Base-by-base conservation (phyloP, 2,329 filamentous ascomycete species). In the Arthroderma uncinatum region DNA sequence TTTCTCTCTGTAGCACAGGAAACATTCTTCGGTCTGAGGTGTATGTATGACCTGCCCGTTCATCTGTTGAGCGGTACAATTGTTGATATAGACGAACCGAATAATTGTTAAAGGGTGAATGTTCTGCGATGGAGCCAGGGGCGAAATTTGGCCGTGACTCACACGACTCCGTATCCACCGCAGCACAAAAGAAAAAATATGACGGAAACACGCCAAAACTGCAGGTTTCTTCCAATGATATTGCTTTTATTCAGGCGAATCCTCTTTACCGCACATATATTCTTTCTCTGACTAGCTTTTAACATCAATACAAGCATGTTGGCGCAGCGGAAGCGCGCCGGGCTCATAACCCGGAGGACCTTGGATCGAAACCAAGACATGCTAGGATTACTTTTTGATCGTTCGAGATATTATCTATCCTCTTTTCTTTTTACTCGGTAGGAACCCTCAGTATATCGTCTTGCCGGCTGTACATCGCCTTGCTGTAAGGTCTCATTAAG, bases 301-400 rank as follows among this genome's bases (percentile, higher is more conserved):
- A 2, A 1, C 44, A 48, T 30, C 14, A 48, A 48, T 48, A 54
- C 19, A 59, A 66, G 65, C 65, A 64, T 64, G 59, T 60, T 66
- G 61, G 65, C 63, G 67, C 67, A 69, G 67, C 61, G 67, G 67
- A 67, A 69, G 67, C 67, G 67, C 67, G 67, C 66, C 67, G 67
- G 67, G 67, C 67, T 70, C 67, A 70, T 69, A 69, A 69, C 67
- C 67, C 67, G 67, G 66, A 70, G 67, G 67, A 64, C 67, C 59
- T 61, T 65, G 62, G 66, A 61, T 61, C 59, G 59, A 60, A 60
- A 61, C 58, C 57, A 61, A 56, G 57, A 63, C 55, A 61, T 59
- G 58, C 60, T 59, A 61, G 39, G 53, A 47, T 50, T 54, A 54
- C 56, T 57, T 59, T 55, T 48, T 48, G 25, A 30, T 30, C 50